Conservation (phyloP, 306 rosid genomes). For the Quercus suber region DNA sequence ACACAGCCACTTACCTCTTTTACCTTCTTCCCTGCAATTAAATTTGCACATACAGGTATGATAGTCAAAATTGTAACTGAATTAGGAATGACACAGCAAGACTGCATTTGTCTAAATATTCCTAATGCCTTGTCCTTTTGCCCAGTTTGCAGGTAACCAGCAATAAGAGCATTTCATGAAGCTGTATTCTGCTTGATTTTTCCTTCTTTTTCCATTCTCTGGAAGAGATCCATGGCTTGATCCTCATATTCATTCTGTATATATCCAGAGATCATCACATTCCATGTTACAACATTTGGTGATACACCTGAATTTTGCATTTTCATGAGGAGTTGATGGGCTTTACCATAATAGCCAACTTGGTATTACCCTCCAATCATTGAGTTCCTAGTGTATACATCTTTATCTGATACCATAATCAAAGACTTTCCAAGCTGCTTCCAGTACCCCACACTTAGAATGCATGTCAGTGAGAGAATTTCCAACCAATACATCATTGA, state of each 20-base stretch:
- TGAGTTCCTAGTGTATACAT: constrained; percentile 89
- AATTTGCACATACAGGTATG: constrained; percentile 69
- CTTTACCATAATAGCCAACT: constrained; percentile 82
- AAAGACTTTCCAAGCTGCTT: constrained; percentile 68
- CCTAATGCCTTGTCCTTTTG: constrained; percentile 67
- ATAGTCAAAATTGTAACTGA: constrained; percentile 68
- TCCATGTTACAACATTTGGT: constrained; percentile 81
- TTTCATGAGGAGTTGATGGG: constrained; percentile 71
- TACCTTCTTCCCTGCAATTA: constrained; percentile 59
- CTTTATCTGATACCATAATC: constrained; percentile 57
- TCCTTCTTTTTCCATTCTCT: constrained; percentile 70
- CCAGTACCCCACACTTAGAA: constrained; percentile 74
- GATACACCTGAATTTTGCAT: constrained; percentile 72
- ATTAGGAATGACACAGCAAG: constrained; percentile 49
- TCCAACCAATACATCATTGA: constrained; percentile 44
- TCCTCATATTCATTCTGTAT: constrained; percentile 77
- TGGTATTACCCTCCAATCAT: constrained; percentile 87
- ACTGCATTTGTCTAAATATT: constrained; percentile 80
- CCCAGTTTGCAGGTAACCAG: constrained; percentile 71
- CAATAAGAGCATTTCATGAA: constrained; percentile 81
- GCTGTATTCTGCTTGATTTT: constrained; percentile 66
- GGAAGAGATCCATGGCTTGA: constrained; percentile 74
- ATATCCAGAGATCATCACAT: constrained; percentile 82
- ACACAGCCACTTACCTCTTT: constrained; percentile 80
- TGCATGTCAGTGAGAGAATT: constrained; percentile 82